Evolutionary conservation across 441 rosid genomes (phyloP).

Genomic region (Kokia cookei): DNA sequence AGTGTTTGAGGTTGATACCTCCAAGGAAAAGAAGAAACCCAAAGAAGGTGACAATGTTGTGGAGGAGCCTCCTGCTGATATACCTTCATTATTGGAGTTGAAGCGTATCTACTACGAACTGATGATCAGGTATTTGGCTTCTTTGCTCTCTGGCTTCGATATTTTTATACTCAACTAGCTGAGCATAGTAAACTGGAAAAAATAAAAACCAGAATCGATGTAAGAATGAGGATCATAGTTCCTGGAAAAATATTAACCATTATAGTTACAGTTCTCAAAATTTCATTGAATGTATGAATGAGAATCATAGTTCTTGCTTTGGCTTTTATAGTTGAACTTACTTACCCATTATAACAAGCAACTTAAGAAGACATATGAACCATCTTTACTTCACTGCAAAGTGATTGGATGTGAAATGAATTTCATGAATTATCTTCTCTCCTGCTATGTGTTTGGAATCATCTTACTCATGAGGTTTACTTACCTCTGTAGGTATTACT

Average conservation of each 20-base stretch:
- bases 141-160: background rate
- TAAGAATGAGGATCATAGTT: no score
- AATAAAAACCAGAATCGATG: no score
- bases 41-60: constrained; percentile 87
- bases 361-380: background rate
- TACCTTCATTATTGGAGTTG: constrained; percentile 85
- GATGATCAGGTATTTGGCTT: constrained; percentile 65
- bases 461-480: background rate
- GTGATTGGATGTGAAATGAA: background rate
- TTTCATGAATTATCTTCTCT: background rate
- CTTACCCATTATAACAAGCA: background rate
- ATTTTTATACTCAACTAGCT: background rate
- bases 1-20: constrained; percentile 75
- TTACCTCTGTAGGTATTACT: constrained; percentile 58
- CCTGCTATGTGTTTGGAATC: background rate
- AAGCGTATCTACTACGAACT: constrained; percentile 84
- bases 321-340: background rate
- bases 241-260: no score
- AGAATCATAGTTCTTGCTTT: background rate
- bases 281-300: background rate
- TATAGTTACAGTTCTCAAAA: background rate
- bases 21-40: constrained; percentile 91
- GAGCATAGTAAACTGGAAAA: no score
- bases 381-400: background rate
- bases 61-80: constrained; percentile 95